phyloP scores from a whole-genome alignment of 805 yeast genomes.

The Blastobotrys americana region DNA sequence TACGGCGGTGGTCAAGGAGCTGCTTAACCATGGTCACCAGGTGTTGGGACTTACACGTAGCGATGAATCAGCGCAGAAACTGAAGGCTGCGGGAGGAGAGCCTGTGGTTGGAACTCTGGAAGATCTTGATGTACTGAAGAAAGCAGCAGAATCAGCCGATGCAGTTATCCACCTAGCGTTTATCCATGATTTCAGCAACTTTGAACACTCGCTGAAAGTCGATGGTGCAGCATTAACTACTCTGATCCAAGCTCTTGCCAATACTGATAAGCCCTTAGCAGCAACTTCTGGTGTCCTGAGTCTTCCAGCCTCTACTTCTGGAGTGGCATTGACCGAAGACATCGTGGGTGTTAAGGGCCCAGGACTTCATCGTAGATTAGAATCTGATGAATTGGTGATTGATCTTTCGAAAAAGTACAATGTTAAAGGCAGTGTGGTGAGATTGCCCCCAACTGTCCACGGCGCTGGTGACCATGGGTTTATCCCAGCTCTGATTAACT shows the following conservation, averaged over 20 bases:
- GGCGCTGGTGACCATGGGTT: conserved; percentile 30
- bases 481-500: conserved; percentile 15
- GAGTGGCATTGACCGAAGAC: conserved; percentile 14
- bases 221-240: conserved; percentile 30
- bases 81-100: conserved; percentile 25
- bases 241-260: conserved; percentile 27
- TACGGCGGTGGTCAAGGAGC: not conserved
- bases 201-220: conserved; percentile 15
- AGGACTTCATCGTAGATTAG: conserved; percentile 9
- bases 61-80: conserved; percentile 20
- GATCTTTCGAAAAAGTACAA: conserved; percentile 21
- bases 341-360: not conserved
- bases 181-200: conserved; percentile 28
- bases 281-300: conserved; percentile 23
- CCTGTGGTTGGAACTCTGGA: conserved; percentile 29
- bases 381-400: conserved; percentile 17
- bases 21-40: not conserved
- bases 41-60: conserved; percentile 3
- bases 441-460: conserved; percentile 34
- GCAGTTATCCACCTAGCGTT: conserved; percentile 36
- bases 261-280: conserved; percentile 29
- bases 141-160: conserved; percentile 30
- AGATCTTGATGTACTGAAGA: conserved; percentile 26
- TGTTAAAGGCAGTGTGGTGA: conserved; percentile 24
- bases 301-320: conserved; percentile 5